Evolutionary conservation across 2,329 filamentous ascomycete genomes (phyloP).

Genomic region (Elsinoe arachidis): DNA sequence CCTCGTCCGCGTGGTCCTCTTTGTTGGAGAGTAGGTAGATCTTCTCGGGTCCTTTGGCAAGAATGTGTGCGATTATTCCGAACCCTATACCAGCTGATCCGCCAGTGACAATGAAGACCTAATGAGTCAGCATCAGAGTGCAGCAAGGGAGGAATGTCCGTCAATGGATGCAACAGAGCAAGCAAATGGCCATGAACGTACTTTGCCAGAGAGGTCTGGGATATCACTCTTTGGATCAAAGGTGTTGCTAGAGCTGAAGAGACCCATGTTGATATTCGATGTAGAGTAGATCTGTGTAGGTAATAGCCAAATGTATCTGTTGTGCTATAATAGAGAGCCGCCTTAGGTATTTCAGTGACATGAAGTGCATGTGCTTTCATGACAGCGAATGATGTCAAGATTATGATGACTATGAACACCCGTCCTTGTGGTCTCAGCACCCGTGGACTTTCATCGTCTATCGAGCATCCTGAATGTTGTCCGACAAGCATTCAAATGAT

Average conservation of each 20-base stretch:
- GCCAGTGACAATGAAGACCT: slow-evolving; percentile 42
- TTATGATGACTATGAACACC: too few relatives aligned
- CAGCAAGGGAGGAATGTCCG: background rate
- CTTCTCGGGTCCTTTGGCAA: slow-evolving; percentile 40
- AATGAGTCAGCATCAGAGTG: background rate
- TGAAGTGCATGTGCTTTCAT: background rate
- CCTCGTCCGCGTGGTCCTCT: slow-evolving; percentile 40
- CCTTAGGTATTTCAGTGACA: background rate
- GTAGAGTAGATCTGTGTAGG: too few relatives aligned
- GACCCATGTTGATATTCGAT: background rate
- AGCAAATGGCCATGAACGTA: slow-evolving; percentile 13
- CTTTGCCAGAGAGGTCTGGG: slow-evolving; percentile 33
- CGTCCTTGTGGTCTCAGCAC: too few relatives aligned
- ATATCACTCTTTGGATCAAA: slow-evolving; percentile 34
- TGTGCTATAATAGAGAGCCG: background rate
- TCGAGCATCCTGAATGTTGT: too few relatives aligned
- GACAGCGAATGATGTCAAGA: slow-evolving; percentile 3
- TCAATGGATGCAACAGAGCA: background rate
- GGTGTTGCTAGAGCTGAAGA: slow-evolving; percentile 24
- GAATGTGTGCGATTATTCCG: slow-evolving; percentile 44
- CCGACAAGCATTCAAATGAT: too few relatives aligned
- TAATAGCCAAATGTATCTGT: background rate
- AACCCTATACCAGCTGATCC: slow-evolving; percentile 44
- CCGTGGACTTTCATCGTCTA: too few relatives aligned
- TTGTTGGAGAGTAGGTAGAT: slow-evolving; percentile 44